A percentile compares a stretch with the other conserved stretches of the same genome.
phyloP scores from a whole-genome alignment of 1,284 basidiomycete species.

The Leccinum subfulvum region DNA sequence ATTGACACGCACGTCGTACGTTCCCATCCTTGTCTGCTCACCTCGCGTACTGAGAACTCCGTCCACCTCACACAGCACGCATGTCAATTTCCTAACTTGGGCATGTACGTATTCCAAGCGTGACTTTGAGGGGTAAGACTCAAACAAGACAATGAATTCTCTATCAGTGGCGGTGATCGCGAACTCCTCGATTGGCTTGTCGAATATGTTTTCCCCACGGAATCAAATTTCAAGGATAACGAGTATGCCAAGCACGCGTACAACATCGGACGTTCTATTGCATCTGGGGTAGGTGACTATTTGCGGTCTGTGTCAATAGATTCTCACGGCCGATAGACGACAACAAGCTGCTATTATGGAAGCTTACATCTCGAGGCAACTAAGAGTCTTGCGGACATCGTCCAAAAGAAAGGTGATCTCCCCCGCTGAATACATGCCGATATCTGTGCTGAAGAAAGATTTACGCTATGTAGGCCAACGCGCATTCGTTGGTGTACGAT shows the following conservation, averaged over 20 bases:
- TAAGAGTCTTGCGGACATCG: slow-evolving; percentile 75
- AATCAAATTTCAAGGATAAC: slow-evolving; percentile 69
- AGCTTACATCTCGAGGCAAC: slow-evolving; percentile 83
- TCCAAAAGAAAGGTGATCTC: slow-evolving; percentile 57
- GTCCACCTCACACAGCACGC: slow-evolving; percentile 61
- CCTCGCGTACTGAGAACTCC: not conserved
- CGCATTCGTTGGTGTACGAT: slow-evolving; percentile 72
- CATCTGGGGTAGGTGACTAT: slow-evolving; percentile 63
- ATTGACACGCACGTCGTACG: slow-evolving; percentile 86
- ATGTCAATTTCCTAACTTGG: slow-evolving; percentile 84
- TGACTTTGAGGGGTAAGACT: not conserved
- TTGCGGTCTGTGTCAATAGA: not conserved
- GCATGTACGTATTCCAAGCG: slow-evolving; percentile 48
- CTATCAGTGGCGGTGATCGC: slow-evolving; percentile 65
- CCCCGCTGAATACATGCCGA: not conserved
- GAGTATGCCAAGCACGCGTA: slow-evolving; percentile 74
- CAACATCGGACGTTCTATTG: slow-evolving; percentile 68
- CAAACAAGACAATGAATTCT: not conserved
- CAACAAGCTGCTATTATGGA: slow-evolving; percentile 90
- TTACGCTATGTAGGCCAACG: slow-evolving; percentile 65
- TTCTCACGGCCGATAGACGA: slow-evolving; percentile 56
- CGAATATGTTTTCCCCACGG: slow-evolving; percentile 85
- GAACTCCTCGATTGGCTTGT: slow-evolving; percentile 88
- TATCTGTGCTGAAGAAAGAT: not conserved
- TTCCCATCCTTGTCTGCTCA: slow-evolving; percentile 1